These are phyloP conservation scores for Synchytrium microbalum DNA, from an alignment of 371 early-diverging fungal genomes.

Conservation along the genomic window DNA sequence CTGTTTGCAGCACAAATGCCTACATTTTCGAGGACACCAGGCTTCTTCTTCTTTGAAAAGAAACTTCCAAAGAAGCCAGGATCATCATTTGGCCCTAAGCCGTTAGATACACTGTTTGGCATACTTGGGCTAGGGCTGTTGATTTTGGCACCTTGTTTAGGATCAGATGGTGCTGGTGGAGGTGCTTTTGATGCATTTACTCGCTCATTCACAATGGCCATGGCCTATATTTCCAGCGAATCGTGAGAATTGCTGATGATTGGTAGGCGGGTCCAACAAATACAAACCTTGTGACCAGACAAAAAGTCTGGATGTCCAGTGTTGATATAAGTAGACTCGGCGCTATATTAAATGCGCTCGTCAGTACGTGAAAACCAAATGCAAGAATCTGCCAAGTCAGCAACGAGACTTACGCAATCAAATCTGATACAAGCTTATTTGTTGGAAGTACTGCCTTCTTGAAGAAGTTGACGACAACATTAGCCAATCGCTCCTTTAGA, in stretches of 20 bases:
- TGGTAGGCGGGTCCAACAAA: background rate
- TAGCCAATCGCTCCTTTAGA: conserved; percentile 81
- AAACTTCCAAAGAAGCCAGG: conserved; percentile 94
- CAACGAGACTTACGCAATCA: conserved; percentile 57
- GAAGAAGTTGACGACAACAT: conserved; percentile 83
- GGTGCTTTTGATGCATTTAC: conserved; percentile 47
- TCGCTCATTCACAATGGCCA: conserved; percentile 85
- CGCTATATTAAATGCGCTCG: conserved; percentile 33
- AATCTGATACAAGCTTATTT: conserved; percentile 86
- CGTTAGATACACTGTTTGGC: conserved; percentile 31
- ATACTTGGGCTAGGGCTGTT: conserved; percentile 7
- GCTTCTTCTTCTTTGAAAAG: conserved; percentile 72
- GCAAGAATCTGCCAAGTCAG: conserved; percentile 1
- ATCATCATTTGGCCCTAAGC: conserved; percentile 22
- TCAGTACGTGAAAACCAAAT: background rate
- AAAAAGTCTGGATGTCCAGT: conserved; percentile 98
- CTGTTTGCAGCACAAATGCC: conserved; percentile 17
- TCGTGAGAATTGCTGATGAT: background rate
- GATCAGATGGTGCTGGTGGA: conserved; percentile 27
- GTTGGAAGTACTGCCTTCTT: conserved; percentile 83
- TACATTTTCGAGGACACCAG: conserved; percentile 73
- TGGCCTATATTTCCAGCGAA: conserved; percentile 42
- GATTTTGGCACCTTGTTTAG: conserved; percentile 23
- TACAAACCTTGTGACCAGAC: conserved; percentile 70
- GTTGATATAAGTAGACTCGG: conserved; percentile 95